These are phyloP conservation scores for Aspergillus taichungensis DNA, from an alignment of 495 filamentous ascomycete genomes.

Conservation along the genomic window DNA sequence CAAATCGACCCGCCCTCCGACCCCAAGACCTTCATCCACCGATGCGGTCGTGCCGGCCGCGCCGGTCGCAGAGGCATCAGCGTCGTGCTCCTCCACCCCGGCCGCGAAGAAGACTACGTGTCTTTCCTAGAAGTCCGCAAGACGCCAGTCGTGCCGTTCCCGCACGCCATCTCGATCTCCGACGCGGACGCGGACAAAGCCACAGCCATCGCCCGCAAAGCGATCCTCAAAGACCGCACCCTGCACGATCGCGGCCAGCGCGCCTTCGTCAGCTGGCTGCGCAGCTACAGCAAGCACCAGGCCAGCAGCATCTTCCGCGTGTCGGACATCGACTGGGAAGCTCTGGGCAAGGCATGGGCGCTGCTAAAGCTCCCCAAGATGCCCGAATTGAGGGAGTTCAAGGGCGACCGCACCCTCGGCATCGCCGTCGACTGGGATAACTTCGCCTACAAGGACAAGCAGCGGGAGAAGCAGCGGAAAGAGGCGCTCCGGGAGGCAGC, in stretches of 20 bases:
- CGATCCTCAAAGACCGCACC: slow-evolving; percentile 63
- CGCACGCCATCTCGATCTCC: slow-evolving; percentile 40
- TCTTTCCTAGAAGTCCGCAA: slow-evolving; percentile 80
- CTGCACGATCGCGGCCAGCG: slow-evolving; percentile 80
- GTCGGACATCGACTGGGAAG: slow-evolving; percentile 72
- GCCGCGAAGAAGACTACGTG: slow-evolving; percentile 81
- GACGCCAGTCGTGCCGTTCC: slow-evolving; percentile 66
- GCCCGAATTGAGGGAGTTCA: slow-evolving; percentile 73
- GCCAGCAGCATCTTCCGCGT: slow-evolving; percentile 86
- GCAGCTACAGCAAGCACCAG: slow-evolving; percentile 84
- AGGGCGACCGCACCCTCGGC: slow-evolving; percentile 55
- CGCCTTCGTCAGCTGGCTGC: slow-evolving; percentile 88
- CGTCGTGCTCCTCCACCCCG: slow-evolving; percentile 73
- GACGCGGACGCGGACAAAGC: slow-evolving; percentile 46
- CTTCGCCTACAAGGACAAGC: slow-evolving; percentile 70
- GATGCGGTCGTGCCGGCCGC: slow-evolving; percentile 84
- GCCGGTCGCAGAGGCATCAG: slow-evolving; percentile 81
- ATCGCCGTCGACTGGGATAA: slow-evolving; percentile 49
- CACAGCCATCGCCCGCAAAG: slow-evolving; percentile 48
- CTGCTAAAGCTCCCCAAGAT: slow-evolving; percentile 84
- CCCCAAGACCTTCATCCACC: slow-evolving; percentile 91
- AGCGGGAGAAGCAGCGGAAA: slow-evolving; percentile 61
- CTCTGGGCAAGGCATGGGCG: slow-evolving; percentile 72
- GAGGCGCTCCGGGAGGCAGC: slow-evolving; percentile 41
- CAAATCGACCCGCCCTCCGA: slow-evolving; percentile 89